Conservation (phyloP, 768 basidiomycete genomes). For the Lenzites betulinus region DNA sequence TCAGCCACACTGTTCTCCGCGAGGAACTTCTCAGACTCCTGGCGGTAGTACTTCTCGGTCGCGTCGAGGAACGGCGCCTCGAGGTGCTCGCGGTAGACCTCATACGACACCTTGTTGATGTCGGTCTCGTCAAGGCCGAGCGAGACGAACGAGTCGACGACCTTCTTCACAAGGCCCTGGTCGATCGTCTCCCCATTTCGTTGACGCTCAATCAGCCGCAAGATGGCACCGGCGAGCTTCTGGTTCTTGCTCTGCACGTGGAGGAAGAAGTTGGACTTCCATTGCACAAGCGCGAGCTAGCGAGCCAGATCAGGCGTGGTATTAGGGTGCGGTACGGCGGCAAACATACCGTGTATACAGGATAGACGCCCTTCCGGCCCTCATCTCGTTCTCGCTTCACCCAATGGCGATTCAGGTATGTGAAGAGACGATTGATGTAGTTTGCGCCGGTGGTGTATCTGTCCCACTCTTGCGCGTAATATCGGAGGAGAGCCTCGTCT, state of each 20-base stretch:
- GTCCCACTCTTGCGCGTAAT: constrained; percentile 93
- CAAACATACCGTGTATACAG: constrained; percentile 85
- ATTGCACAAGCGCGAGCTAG: constrained; percentile 92
- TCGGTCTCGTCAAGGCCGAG: constrained; percentile 92
- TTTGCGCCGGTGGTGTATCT: constrained; percentile 96
- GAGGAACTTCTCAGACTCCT: constrained; percentile 90
- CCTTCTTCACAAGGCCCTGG: constrained; percentile 89
- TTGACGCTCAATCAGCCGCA: constrained; percentile 90
- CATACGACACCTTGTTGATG: constrained; percentile 89
- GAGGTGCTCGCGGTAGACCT: constrained; percentile 91
- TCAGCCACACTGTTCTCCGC: constrained; percentile 88
- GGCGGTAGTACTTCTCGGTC: constrained; percentile 89
- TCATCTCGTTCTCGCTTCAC: constrained; percentile 98
- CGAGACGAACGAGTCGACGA: constrained; percentile 93
- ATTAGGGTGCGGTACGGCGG: constrained; percentile 1
- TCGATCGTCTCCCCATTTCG: constrained; percentile 94
- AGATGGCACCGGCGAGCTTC: constrained; percentile 85
- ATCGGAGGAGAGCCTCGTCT: constrained; percentile 86
- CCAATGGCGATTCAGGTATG: constrained; percentile 99
- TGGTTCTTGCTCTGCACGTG: constrained; percentile 80
- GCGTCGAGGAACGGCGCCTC: constrained; percentile 86
- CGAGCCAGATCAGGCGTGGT: background rate
- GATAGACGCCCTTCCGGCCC: constrained; percentile 92
- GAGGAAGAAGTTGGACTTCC: constrained; percentile 90
- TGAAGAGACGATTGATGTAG: constrained; percentile 96